A percentile compares a stretch with the other conserved stretches of the same genome.
Evolutionary conservation across 2,329 filamentous ascomycete genomes (phyloP).

Genomic region (Fusarium devonianum): DNA sequence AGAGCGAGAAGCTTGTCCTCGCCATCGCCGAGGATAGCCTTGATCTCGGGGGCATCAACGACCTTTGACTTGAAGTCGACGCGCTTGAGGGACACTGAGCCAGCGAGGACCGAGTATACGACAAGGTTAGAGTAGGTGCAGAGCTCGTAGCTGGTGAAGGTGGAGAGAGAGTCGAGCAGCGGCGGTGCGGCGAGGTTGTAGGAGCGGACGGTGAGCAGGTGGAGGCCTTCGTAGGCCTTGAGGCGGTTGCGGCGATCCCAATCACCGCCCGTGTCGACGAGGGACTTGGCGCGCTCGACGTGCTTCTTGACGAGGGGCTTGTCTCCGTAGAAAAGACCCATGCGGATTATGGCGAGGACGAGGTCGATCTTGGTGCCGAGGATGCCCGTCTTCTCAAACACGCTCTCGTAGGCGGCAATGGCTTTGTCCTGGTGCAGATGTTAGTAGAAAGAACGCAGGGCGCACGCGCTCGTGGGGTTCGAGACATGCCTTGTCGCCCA

Average conservation of each 20-base stretch:
- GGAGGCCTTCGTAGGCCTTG: constrained; percentile 97
- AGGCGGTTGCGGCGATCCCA: constrained; percentile 98
- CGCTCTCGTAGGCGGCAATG: constrained; percentile 87
- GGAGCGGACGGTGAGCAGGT: constrained; percentile 89
- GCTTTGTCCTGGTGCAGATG: constrained; percentile 78
- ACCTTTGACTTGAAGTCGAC: constrained; percentile 99
- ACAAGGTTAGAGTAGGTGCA: constrained; percentile 96
- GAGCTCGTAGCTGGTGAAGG: constrained; percentile 97
- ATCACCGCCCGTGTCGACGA: constrained; percentile 95
- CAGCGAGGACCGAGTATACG: constrained; percentile 93
- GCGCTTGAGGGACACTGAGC: constrained; percentile 91
- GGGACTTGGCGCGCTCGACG: constrained; percentile 83
- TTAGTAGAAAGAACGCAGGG: constrained; percentile 22
- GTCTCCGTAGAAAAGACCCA: constrained; percentile 96
- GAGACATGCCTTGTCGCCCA: constrained; percentile 85
- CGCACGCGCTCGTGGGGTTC: background rate
- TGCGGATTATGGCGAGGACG: constrained; percentile 93
- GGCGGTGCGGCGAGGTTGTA: constrained; percentile 90
- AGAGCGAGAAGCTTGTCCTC: constrained; percentile 88
- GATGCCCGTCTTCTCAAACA: constrained; percentile 97
- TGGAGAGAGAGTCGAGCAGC: constrained; percentile 94
- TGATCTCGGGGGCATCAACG: constrained; percentile 97
- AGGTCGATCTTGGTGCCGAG: constrained; percentile 97
- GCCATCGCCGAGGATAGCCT: constrained; percentile 89
- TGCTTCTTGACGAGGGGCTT: constrained; percentile 92